Evolutionary conservation across 306 rosid genomes (phyloP).

Genomic region (Quercus suber): DNA sequence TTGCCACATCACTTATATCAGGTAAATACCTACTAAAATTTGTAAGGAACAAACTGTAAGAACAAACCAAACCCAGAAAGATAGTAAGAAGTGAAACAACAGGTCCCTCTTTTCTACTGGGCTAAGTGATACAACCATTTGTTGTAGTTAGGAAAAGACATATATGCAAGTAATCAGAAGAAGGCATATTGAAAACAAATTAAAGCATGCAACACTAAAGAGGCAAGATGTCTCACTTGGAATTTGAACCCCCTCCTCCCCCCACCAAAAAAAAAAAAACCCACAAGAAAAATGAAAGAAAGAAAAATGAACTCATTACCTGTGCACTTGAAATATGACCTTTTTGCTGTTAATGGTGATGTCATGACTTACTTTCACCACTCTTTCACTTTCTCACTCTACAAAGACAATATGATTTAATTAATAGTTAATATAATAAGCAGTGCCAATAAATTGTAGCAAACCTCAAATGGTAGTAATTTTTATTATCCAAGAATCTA

Average conservation of each 20-base stretch:
- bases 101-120: no score
- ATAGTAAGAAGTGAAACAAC: neutral
- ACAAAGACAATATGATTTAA: conserved; percentile 1
- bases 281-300: neutral
- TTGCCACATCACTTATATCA: neutral
- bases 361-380: conserved; percentile 90
- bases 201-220: no score
- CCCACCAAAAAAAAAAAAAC: neutral
- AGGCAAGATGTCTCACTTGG: neutral
- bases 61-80: neutral
- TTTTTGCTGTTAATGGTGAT: conserved; percentile 90
- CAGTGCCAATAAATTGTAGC: neutral
- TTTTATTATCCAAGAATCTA: neutral
- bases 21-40: neutral
- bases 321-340: conserved; percentile 94
- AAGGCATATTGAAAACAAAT: no score
- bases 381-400: conserved; percentile 93
- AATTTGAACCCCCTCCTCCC: neutral
- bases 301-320: conserved; percentile 36
- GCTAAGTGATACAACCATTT: neutral
- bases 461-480: neutral
- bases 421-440: neutral
- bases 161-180: conserved; percentile 5
- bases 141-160: neutral
- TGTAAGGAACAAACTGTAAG: neutral